phyloP scores from a whole-genome alignment of 2,329 filamentous ascomycete species.

The Curvularia sp. region DNA sequence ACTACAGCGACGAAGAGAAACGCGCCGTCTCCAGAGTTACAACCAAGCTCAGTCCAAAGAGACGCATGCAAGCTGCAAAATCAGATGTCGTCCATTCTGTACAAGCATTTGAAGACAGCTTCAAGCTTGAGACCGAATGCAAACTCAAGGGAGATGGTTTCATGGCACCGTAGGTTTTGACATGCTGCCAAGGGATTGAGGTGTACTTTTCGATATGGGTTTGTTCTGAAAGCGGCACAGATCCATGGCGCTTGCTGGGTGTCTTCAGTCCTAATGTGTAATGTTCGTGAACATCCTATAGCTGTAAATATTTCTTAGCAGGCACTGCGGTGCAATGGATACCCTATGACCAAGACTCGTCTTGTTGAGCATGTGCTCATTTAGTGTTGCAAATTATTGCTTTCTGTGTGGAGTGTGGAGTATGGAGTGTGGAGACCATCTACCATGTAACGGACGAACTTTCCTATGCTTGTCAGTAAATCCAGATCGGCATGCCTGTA shows the following conservation, averaged over 20 bases:
- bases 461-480: background rate
- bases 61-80: constrained; percentile 21
- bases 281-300: background rate
- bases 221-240: background rate
- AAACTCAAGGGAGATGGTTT: constrained; percentile 42
- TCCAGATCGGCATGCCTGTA: background rate
- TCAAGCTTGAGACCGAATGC: constrained; percentile 41
- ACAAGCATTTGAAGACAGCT: constrained; percentile 37
- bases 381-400: no score
- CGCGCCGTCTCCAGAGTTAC: constrained; percentile 31
- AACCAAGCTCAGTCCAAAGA: constrained; percentile 30
- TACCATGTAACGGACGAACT: background rate
- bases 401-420: no score
- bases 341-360: background rate
- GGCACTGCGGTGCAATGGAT: constrained; percentile 5
- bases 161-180: constrained; percentile 40
- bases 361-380: background rate
- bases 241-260: background rate
- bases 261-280: background rate
- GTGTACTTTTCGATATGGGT: background rate
- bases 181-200: background rate
- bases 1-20: constrained; percentile 29
- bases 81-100: constrained; percentile 31
- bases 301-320: constrained; percentile 1
- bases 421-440: background rate